Conservation (phyloP, 768 basidiomycete species). For the Strobilomyces dryophilus region DNA sequence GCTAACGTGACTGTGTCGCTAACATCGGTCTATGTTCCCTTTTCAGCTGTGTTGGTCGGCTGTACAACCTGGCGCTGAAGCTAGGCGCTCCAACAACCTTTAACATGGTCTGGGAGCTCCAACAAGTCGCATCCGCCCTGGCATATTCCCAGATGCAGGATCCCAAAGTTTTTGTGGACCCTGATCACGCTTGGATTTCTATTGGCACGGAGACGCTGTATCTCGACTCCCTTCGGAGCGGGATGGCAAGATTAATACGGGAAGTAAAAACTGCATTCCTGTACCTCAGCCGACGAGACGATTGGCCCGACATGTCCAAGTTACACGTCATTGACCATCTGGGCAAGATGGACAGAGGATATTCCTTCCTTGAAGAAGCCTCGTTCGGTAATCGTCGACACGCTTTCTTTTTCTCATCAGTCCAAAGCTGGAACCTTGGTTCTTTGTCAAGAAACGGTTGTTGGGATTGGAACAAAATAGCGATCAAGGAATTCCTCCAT, state of each 20-base stretch:
- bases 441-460: background rate
- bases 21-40: too few species aligned
- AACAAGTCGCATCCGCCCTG: background rate
- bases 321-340: background rate
- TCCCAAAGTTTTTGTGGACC: slow-evolving; percentile 1
- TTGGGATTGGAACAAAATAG: background rate
- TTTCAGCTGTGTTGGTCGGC: background rate
- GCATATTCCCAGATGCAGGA: slow-evolving; percentile 2
- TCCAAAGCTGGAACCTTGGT: background rate
- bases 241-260: background rate
- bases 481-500: background rate
- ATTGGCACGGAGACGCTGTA: background rate
- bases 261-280: background rate
- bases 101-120: slow-evolving; percentile 10
- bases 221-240: background rate
- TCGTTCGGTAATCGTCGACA: background rate
- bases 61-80: background rate
- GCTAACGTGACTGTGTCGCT: background rate
- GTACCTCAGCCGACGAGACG: background rate
- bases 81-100: background rate
- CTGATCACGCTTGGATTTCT: background rate
- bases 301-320: background rate
- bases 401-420: background rate
- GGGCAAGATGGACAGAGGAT: background rate
- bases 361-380: background rate